These are phyloP conservation scores for Agaricus blazei DNA, from an alignment of 768 basidiomycete species.

Conservation along the genomic window DNA sequence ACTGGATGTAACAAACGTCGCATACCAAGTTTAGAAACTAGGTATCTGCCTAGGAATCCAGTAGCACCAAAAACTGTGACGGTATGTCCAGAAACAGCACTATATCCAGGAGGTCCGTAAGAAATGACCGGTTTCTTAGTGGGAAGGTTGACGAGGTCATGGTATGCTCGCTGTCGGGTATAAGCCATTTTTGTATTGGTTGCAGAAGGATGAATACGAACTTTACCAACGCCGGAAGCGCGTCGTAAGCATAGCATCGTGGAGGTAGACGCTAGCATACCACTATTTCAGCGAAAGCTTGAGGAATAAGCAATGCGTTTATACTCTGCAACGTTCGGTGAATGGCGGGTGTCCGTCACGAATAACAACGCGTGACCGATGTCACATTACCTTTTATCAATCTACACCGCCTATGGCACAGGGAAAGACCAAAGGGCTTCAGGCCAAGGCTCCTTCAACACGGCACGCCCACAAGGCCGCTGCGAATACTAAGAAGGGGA, in stretches of 20 bases:
- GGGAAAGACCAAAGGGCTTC: constrained; percentile 79
- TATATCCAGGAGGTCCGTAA: constrained; percentile 77
- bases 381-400: constrained; percentile 2
- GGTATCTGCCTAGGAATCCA: constrained; percentile 90
- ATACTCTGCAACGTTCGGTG: constrained; percentile 28
- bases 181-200: not conserved
- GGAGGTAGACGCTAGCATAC: constrained; percentile 42
- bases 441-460: constrained; percentile 47
- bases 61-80: constrained; percentile 98
- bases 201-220: constrained; percentile 14
- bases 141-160: constrained; percentile 65
- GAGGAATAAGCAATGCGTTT: constrained; percentile 12
- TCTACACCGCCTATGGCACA: constrained; percentile 57
- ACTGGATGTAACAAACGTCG: constrained; percentile 3
- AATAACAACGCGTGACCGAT: constrained; percentile 24
- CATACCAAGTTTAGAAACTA: constrained; percentile 87
- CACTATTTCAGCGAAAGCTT: constrained; percentile 12
- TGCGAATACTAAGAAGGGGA: constrained; percentile 75
- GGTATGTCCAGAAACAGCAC: constrained; percentile 83
- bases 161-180: constrained; percentile 57
- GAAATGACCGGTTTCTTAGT: constrained; percentile 63
- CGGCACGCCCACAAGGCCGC: constrained; percentile 64
- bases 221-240: constrained; percentile 44
- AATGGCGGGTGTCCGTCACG: constrained; percentile 33
- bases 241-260: constrained; percentile 50